Evolutionary conservation across 1,284 basidiomycete genomes (phyloP).

Genomic region (Hypsizygus ulmarius): DNA sequence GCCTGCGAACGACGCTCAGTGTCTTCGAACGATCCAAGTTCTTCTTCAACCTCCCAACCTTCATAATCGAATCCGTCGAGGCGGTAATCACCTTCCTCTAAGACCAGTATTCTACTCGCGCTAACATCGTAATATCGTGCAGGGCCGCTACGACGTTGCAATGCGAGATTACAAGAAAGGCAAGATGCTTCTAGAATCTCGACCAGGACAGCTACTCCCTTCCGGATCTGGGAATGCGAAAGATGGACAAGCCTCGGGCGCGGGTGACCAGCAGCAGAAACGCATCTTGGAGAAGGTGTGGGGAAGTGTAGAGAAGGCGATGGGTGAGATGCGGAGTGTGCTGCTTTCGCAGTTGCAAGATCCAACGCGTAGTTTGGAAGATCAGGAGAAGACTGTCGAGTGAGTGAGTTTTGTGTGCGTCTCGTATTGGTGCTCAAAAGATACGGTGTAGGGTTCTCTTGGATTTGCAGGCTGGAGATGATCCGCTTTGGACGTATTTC

Average conservation of each 20-base stretch:
- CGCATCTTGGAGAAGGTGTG: constrained; percentile 96
- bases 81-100: constrained; percentile 46
- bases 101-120: too few relatives aligned
- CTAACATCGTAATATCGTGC: too few relatives aligned
- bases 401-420: constrained; percentile 36
- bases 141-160: constrained; percentile 93
- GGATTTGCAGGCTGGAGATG: constrained; percentile 80
- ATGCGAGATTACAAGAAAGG: constrained; percentile 98
- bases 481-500: constrained; percentile 92
- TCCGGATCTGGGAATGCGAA: constrained; percentile 50
- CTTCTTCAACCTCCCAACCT: constrained; percentile 96
- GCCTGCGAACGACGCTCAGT: constrained; percentile 88
- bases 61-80: constrained; percentile 88
- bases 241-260: constrained; percentile 49
- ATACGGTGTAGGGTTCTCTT: constrained; percentile 57
- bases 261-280: constrained; percentile 77
- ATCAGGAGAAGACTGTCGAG: constrained; percentile 98
- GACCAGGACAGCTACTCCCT: constrained; percentile 80
- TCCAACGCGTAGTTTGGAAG: constrained; percentile 77
- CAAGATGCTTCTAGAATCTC: constrained; percentile 84
- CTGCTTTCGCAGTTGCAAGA: constrained; percentile 82
- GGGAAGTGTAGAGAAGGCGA: constrained; percentile 92
- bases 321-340: constrained; percentile 85
- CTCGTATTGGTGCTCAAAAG: constrained; percentile 29
- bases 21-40: constrained; percentile 98